Conservation (phyloP, 192 early-diverging fungal genomes). For the Umbelopsis sp. region DNA sequence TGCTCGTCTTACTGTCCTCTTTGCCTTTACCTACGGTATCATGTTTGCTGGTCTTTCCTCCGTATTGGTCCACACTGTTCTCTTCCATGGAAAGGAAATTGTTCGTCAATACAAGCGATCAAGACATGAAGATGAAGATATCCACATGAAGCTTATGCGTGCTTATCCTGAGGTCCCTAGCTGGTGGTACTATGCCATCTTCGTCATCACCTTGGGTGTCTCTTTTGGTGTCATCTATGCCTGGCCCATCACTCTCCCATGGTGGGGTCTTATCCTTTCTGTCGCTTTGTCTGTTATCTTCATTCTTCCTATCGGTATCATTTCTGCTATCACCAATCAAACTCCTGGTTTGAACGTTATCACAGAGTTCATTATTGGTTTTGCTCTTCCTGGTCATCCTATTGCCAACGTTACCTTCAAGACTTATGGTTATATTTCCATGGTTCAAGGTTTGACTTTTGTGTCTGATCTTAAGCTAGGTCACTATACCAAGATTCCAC, state of each 20-base stretch:
- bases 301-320: constrained; percentile 82
- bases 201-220: constrained; percentile 44
- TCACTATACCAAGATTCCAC: constrained; percentile 76
- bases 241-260: constrained; percentile 67
- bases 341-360: constrained; percentile 81
- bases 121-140: constrained; percentile 53
- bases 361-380: constrained; percentile 85
- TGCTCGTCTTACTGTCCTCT: constrained; percentile 50
- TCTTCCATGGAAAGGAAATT: constrained; percentile 66
- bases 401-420: constrained; percentile 89
- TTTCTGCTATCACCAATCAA: constrained; percentile 79
- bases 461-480: constrained; percentile 77
- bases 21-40: constrained; percentile 55
- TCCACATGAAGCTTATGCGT: constrained; percentile 72
- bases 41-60: constrained; percentile 59
- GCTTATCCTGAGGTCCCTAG: constrained; percentile 72
- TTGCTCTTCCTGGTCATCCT: constrained; percentile 76
- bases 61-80: constrained; percentile 54
- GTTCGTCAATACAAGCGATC: constrained; percentile 37
- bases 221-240: constrained; percentile 49
- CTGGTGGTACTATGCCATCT: constrained; percentile 57
- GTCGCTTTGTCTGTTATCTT: constrained; percentile 63
- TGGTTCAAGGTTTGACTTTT: constrained; percentile 77
- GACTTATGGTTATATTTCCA: constrained; percentile 76
- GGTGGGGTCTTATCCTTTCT: constrained; percentile 75